Evolutionary conservation across 2,329 filamentous ascomycete genomes (phyloP).

Genomic region (Talaromyces sp.): DNA sequence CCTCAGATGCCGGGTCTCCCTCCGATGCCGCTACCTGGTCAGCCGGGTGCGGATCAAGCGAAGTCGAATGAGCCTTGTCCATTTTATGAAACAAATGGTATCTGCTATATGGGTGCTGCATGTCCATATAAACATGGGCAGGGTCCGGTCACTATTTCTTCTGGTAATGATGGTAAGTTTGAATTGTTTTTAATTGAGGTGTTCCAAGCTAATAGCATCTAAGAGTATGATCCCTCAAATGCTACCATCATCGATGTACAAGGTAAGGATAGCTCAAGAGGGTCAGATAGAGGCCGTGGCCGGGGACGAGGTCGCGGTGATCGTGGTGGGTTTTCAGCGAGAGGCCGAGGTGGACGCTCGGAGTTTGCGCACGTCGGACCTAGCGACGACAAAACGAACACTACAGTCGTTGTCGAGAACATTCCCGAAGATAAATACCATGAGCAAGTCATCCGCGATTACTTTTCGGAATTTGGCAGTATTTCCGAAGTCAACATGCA

Average conservation of each 20-base stretch:
- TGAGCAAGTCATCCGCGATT: constrained; percentile 52
- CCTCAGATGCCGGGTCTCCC: constrained; percentile 48
- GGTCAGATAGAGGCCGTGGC: constrained; percentile 34
- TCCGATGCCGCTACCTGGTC: constrained; percentile 36
- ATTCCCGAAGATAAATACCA: constrained; percentile 57
- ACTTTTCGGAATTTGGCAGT: constrained; percentile 57
- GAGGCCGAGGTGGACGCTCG: constrained; percentile 43
- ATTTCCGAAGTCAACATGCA: constrained; percentile 56
- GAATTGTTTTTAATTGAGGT: not conserved
- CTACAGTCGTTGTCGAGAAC: constrained; percentile 58
- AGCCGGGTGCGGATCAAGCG: constrained; percentile 28
- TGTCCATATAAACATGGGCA: constrained; percentile 57
- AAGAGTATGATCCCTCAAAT: constrained; percentile 56
- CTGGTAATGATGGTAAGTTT: constrained; percentile 28
- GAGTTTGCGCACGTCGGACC: constrained; percentile 53
- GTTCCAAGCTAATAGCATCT: constrained; percentile 5
- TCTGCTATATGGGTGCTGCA: constrained; percentile 53
- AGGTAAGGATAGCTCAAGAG: constrained; percentile 20
- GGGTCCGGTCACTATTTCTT: constrained; percentile 39
- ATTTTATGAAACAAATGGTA: constrained; percentile 58
- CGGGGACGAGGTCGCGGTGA: constrained; percentile 42
- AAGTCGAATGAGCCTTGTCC: constrained; percentile 47
- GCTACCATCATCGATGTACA: constrained; percentile 40
- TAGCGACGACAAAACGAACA: constrained; percentile 51
- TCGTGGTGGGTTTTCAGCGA: constrained; percentile 39